These are phyloP conservation scores for Hypoxylon sp. DNA, from an alignment of 2,329 filamentous ascomycete genomes.

Conservation along the genomic window DNA sequence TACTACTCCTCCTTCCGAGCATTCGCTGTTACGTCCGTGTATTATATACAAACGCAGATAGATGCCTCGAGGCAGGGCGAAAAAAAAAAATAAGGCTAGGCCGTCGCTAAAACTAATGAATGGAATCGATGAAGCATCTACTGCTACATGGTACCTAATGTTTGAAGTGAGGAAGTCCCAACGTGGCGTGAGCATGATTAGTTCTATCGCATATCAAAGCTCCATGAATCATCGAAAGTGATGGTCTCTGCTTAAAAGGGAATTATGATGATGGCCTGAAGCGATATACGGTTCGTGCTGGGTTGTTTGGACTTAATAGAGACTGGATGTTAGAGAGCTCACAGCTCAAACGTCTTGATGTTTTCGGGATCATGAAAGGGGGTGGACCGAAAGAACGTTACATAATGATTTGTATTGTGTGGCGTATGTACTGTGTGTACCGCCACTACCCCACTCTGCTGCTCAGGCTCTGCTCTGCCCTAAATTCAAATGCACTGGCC, in stretches of 20 bases:
- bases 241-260: neutral
- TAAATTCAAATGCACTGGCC: slow-evolving; percentile 18
- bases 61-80: slow-evolving; percentile 51
- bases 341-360: neutral
- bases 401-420: neutral
- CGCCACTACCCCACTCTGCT: neutral
- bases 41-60: slow-evolving; percentile 52
- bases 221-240: neutral
- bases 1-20: slow-evolving; percentile 33
- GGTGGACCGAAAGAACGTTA: neutral
- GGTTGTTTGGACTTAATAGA: neutral
- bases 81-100: slow-evolving; percentile 37
- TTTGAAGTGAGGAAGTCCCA: neutral
- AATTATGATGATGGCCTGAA: neutral
- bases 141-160: neutral
- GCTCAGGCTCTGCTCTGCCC: neutral
- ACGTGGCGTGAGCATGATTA: neutral
- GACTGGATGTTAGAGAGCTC: neutral
- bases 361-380: too few species aligned
- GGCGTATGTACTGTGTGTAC: neutral
- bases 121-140: slow-evolving; percentile 14
- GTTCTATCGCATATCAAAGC: neutral
- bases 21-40: slow-evolving; percentile 45
- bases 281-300: neutral
- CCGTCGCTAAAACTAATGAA: slow-evolving; percentile 48